Evolutionary conservation across 306 rosid species (phyloP), one percentile per base, ranked within the genome.

Genomic region (Lathyrus aphaca): DNA sequence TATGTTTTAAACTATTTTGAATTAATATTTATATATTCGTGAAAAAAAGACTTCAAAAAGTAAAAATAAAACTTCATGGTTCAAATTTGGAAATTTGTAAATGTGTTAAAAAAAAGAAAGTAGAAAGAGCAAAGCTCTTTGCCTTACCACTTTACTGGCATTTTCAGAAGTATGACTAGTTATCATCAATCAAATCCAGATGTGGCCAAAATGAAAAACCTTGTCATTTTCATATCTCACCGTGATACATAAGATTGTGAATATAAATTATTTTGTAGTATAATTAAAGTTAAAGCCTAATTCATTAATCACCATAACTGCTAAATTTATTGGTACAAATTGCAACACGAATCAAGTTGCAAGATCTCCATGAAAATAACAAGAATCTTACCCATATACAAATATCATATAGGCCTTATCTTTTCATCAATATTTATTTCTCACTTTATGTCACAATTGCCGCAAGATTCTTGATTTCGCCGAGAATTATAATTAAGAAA

Each of bases 181-280:
- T 67, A 79, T 81, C 72, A 63, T 18, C 45, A 69, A 68, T 57
- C 42, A 50, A 56, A 37, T 23, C 35, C 40, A 74, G 42, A 58
- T 67, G 77, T 46, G 73, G 74, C 77, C 78, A 66, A 74, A 77
- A 70, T 61, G 17, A 12, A 70, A 51, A 80, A 76, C 4, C 5
- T 66, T 68, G 85, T 75, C 92, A 78, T 53, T 80, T 79, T 79
- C 79, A 71, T 71, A 74, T 69, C 79, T 80, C 74, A 49, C 21
- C 55, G 18, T 66, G 82, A 75, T 35, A 73, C 25, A 61, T 13
- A 59, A 32, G 57, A 59, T 30, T 64, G 80, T 68, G 71, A 70
- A 70, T 55, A 76, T 69, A 44, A 56, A 68, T 74, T 68, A 45
- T 57, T 57, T 50, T 74, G 62, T 11, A 21, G 68, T 53, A 45